Percentiles rank a stretch among this genome's conserved stretches.
Evolutionary conservation across 331 rosid genomes (phyloP).

Genomic region (Telfairia occidentalis): DNA sequence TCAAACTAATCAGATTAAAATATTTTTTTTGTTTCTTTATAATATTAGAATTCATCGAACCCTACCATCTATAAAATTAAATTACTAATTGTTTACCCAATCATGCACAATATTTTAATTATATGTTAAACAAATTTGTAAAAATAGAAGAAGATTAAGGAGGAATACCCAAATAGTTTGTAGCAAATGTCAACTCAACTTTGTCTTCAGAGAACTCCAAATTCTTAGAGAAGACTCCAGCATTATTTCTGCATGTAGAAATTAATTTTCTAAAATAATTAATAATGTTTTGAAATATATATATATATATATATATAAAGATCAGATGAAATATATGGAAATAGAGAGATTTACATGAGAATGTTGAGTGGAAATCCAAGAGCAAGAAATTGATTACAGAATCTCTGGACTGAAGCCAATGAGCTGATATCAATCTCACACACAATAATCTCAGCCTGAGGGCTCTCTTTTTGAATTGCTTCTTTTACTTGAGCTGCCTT

Average conservation of each 20-base stretch:
- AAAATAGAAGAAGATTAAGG: neutral
- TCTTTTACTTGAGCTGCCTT: constrained; percentile 55
- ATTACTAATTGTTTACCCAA: too few relatives aligned
- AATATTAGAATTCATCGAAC: too few relatives aligned
- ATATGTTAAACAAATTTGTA: neutral
- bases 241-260: constrained; percentile 63
- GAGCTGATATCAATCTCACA: constrained; percentile 91
- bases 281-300: too few relatives aligned
- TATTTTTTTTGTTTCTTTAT: too few relatives aligned
- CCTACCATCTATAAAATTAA: too few relatives aligned
- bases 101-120: neutral
- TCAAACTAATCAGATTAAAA: neutral
- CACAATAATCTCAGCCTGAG: constrained; percentile 55
- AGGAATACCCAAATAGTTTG: constrained; percentile 74
- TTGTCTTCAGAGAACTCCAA: constrained; percentile 87
- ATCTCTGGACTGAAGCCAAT: constrained; percentile 61
- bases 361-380: constrained; percentile 75
- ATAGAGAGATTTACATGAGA: constrained; percentile 56
- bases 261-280: too few relatives aligned
- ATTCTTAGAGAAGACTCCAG: constrained; percentile 68
- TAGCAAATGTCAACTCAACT: constrained; percentile 92
- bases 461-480: constrained; percentile 47
- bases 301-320: neutral
- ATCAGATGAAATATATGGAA: neutral
- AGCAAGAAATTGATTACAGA: constrained; percentile 61